Base-by-base conservation (phyloP, 192 early-diverging fungal genomes). In the Coemansia sp. region DNA sequence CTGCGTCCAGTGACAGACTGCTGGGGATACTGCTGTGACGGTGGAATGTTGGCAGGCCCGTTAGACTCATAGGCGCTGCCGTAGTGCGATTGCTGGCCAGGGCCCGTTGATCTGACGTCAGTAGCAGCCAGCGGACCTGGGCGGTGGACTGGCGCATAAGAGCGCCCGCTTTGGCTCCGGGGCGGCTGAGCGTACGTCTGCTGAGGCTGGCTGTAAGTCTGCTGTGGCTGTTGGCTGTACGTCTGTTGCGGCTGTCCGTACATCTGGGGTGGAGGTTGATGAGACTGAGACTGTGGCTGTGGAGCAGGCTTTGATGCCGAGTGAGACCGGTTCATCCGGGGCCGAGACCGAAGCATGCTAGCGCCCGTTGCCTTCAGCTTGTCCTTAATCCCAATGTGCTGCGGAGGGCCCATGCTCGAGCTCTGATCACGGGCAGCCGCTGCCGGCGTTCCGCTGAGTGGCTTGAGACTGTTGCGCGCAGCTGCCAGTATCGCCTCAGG, bases 351-450 rank as follows among this genome's bases (percentile, higher is more conserved):
- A 24, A 79, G 65, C 47, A 79, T 66, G 50, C 51, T 79, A 7
- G 76, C 76, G 43, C 76, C 76, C 0, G 70, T 79, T 2, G 71
- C 60, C 60, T 79, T 73, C 4, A 79, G 70, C 39, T 64, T 72
- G 7, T 79, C 76, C 61, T 79, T 79, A 39, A 79, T 29, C 7
- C 76, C 76, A 21, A 53, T 57, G 8, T 62, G 66, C 10, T 59
- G 63, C 55, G 35, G 37, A 0, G 57, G 60, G 0, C 43, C 51
- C 17, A 48, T 39, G 61, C 60, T 39, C 8, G 63, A 23, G 5
- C 57, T 17, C 17, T 48, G 59, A 29, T 62, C 64, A 55, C 62
- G 37, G 19, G 37, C 21, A 10, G 11, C n/a, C 9, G 7, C 37
- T 3, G 54, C 48, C 1, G 62, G 43, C 11, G 60, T 50, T 5